A percentile compares a stretch with the other conserved stretches of the same genome.
Evolutionary conservation across 768 basidiomycete species (phyloP).

Genomic region (Leccinum broughii): DNA sequence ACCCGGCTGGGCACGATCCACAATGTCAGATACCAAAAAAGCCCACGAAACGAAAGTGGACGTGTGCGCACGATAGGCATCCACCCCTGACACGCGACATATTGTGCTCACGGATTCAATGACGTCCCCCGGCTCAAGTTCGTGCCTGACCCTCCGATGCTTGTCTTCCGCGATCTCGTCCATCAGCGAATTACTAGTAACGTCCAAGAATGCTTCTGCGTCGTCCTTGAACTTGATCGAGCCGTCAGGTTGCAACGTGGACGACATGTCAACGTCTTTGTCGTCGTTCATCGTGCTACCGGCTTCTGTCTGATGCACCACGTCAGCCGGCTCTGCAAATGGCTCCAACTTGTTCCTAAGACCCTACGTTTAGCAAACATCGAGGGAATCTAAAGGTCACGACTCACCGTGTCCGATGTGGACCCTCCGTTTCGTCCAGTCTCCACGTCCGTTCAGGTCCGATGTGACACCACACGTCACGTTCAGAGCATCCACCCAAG

Average conservation of each 20-base stretch:
- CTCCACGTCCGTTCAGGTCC: constrained; percentile 60
- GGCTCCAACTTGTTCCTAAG: constrained; percentile 77
- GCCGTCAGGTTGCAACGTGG: constrained; percentile 38
- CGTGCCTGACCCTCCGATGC: constrained; percentile 81
- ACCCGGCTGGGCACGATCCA: constrained; percentile 54
- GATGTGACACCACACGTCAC: constrained; percentile 77
- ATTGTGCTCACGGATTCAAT: constrained; percentile 88
- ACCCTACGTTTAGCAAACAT: constrained; percentile 5
- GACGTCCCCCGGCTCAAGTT: constrained; percentile 85
- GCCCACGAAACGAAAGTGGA: not conserved
- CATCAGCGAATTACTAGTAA: constrained; percentile 46
- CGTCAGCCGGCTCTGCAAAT: constrained; percentile 43
- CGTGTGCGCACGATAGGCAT: constrained; percentile 75
- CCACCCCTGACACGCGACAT: constrained; percentile 85
- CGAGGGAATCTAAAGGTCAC: not conserved
- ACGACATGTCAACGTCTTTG: constrained; percentile 44
- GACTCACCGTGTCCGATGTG: constrained; percentile 75
- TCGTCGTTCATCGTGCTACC: constrained; percentile 39
- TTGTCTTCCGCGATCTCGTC: constrained; percentile 89
- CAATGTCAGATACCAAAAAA: not conserved
- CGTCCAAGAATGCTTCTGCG: constrained; percentile 13
- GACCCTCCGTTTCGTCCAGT: constrained; percentile 91
- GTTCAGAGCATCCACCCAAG: constrained; percentile 64
- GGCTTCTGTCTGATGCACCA: constrained; percentile 27
- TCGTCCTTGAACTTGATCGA: constrained; percentile 15